Evolutionary conservation across 352 stramenopile genomes (phyloP), one percentile per base, ranked within the genome.

Genomic region (Globisporangium barbulae): DNA sequence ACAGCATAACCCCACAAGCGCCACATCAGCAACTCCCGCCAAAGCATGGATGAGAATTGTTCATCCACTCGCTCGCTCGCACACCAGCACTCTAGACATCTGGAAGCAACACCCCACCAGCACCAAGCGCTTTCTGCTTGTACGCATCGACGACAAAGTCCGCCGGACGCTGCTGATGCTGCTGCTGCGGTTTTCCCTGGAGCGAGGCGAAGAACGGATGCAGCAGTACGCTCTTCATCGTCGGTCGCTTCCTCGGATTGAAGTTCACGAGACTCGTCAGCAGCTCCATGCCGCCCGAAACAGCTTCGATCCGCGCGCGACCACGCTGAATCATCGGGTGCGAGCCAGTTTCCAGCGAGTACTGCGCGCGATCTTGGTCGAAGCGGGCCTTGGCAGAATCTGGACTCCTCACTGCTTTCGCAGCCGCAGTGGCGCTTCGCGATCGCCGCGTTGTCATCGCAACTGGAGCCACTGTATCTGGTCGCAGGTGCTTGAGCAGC

Each of bases 101-200:
- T 8, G 61, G 72, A 35, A 81, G 52, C 30, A 48, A 35, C n/a
- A 53, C 65, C 10, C 48, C 64, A 15, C 62, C 58, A 12, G 49
- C 48, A 12, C 30, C 41, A 0, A 39, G 8, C 22, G 39, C 39
- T 35, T 58, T 56, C 10, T 49, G 53, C 31, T 67, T 73, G 64
- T 90, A 92, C 50, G 78, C 78, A 44, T 80, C 74, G 44, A 92
- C 67, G n/a, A 81, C 73, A 65, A 80, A 88, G 60, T 91, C 81
- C 28, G 73, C 68, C n/a, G 56, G 54, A 13, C 59, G 12, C 21
- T 47, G 42, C 8, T 30, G n/a, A 48, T 41, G 7, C 37, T 69
- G 21, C 37, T 69, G 21, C 21, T 30, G 53, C 50, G 62, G 45
- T 50, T 48, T 21, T 17, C 49, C 57, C 13, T 61, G 75, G n/a